Evolutionary conservation across 768 basidiomycete genomes (phyloP).

Genomic region (Chalciporus chontae): DNA sequence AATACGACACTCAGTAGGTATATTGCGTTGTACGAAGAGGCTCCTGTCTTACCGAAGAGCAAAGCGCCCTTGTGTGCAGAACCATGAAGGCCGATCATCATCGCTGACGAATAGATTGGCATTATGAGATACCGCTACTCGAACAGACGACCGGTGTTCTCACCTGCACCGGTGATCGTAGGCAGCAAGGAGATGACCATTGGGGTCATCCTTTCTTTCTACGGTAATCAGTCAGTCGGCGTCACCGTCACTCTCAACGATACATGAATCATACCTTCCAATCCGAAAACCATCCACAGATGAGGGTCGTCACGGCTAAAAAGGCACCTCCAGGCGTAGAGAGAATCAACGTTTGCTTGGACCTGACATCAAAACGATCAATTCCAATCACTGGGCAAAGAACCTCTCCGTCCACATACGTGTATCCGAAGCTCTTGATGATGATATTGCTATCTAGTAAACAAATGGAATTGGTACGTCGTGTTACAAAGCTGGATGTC

Average conservation of each 20-base stretch:
- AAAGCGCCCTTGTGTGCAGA: slow-evolving; percentile 48
- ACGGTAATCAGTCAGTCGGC: neutral
- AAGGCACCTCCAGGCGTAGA: slow-evolving; percentile 55
- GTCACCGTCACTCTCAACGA: too few species aligned
- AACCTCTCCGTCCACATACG: slow-evolving; percentile 34
- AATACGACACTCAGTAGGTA: too few species aligned
- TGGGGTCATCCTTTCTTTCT: slow-evolving; percentile 60
- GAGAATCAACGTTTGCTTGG: slow-evolving; percentile 58
- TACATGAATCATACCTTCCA: slow-evolving; percentile 40
- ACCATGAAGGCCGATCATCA: slow-evolving; percentile 52
- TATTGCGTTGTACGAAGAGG: too few species aligned
- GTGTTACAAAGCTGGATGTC: neutral
- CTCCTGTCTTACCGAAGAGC: slow-evolving; percentile 43
- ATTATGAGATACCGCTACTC: too few species aligned
- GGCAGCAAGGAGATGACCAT: slow-evolving; percentile 47
- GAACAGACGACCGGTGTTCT: too few species aligned
- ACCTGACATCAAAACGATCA: slow-evolving; percentile 31
- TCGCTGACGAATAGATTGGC: neutral
- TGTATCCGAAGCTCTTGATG: slow-evolving; percentile 62
- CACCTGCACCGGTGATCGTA: too few species aligned
- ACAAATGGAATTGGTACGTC: neutral
- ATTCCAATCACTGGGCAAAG: neutral
- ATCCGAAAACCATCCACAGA: slow-evolving; percentile 66
- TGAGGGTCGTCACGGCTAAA: slow-evolving; percentile 43
- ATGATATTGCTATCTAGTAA: slow-evolving; percentile 55